Evolutionary conservation across 2,329 filamentous ascomycete genomes (phyloP).

Genomic region (Talaromyces sp.): DNA sequence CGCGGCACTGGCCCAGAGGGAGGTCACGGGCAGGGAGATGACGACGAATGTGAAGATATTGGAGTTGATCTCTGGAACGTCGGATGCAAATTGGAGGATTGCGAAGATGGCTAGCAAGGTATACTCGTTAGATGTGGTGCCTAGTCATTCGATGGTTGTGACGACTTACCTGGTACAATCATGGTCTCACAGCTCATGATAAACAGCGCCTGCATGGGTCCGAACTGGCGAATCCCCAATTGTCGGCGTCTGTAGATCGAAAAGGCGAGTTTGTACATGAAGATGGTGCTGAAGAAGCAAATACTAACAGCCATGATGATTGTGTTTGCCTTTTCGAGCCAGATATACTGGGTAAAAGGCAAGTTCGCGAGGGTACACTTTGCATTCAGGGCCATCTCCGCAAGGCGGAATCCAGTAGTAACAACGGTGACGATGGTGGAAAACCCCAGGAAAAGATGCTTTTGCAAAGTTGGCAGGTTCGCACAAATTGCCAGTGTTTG

Average conservation of each 20-base stretch:
- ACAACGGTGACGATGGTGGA: slow-evolving; percentile 47
- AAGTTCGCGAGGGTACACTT: slow-evolving; percentile 30
- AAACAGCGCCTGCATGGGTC: slow-evolving; percentile 62
- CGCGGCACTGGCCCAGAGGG: slow-evolving; percentile 56
- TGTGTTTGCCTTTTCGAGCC: slow-evolving; percentile 42
- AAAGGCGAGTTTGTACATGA: slow-evolving; percentile 55
- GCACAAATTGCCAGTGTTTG: slow-evolving; percentile 60
- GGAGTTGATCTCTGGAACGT: slow-evolving; percentile 49
- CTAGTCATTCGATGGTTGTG: background rate
- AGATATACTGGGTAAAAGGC: slow-evolving; percentile 25
- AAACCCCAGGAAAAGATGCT: slow-evolving; percentile 40
- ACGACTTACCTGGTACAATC: slow-evolving; percentile 54
- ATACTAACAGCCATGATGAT: slow-evolving; percentile 53
- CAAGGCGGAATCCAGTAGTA: slow-evolving; percentile 51
- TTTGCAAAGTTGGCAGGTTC: slow-evolving; percentile 41
- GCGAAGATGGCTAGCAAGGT: slow-evolving; percentile 53
- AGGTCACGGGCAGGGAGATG: slow-evolving; percentile 60
- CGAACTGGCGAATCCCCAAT: slow-evolving; percentile 56
- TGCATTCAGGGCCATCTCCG: slow-evolving; percentile 46
- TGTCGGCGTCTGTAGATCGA: slow-evolving; percentile 52
- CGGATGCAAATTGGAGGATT: slow-evolving; percentile 49
- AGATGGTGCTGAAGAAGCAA: slow-evolving; percentile 58
- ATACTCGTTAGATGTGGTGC: background rate
- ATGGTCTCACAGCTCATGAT: slow-evolving; percentile 64
- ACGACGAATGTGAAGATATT: slow-evolving; percentile 54